Evolutionary conservation across 306 rosid genomes (phyloP), one percentile per base, ranked within the genome.

Genomic region (Elaeagnus macrophylla): DNA sequence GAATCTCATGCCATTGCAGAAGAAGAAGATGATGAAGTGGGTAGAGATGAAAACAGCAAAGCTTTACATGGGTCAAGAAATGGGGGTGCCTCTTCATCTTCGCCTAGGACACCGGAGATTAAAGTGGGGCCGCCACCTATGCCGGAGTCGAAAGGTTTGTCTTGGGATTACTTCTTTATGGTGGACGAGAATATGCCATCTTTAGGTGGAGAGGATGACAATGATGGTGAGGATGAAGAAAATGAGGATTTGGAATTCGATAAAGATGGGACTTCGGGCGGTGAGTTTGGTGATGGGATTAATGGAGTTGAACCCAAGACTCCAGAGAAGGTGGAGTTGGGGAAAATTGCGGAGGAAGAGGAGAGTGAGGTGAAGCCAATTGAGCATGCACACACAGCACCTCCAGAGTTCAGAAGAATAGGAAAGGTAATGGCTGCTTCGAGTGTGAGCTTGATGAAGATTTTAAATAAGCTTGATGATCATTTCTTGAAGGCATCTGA

Each of bases 81-180:
- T 44, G 68, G 12, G 7, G 53, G 51, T 12, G 45, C 76, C 38
- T 38, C 71, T 8, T 13, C 68, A 13, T 67, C 85, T 0, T 42
- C 71, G 36, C 74, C 77, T 3, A 57, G 49, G 57, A 68, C 76
- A 42, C 72, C 84, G 39, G 84, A 68, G 56, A 53, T 57, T 64
- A 81, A 80, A 72, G 52, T 67, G 8, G 62, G 69, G 12, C 70
- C 71, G 13, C 84, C 94, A 35, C 85, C 90, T 6, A 65, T 67
- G 83, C 88, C 96, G 51, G 96, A 82, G 47, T 66, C 77, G 1
- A 84, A 84, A 35, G 87, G 76, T 7, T 63, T 68, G 77, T 70
- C 88, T 14, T 88, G 96, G 96, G 96, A 88, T 50, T 88, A 78
- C 54, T 88, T 88, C 75, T 84, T 88, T 62, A 72, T 13, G 72